Evolutionary conservation across 2,329 filamentous ascomycete genomes (phyloP), one percentile per base, ranked within the genome.

Genomic region (Tolypocladium sp.): DNA sequence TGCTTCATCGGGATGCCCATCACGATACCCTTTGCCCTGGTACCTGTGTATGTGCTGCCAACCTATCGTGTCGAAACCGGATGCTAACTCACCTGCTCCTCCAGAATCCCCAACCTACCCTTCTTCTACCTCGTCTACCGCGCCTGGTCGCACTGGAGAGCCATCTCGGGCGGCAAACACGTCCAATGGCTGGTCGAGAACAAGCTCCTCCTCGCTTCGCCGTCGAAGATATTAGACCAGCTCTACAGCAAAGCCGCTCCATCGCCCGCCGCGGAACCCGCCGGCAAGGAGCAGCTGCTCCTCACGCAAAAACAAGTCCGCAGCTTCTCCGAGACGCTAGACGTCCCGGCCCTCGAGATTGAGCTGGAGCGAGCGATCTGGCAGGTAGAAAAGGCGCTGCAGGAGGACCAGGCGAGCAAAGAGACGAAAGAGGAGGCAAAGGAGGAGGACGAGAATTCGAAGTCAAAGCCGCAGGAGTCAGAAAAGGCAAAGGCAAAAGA

Each of bases 101-200:
- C 51, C 15, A 95, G 91, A 62, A 82, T 97, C 63, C 92, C 93
- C 41, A 97, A 99, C 71, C 79, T 99, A 15, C 94, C 94, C 22
- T 97, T 97, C 79, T 97, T 97, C 79, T 99, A 97, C 73, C 83
- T 97, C 46, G 85, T 84, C 22, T 99, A 95, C 77, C 84, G 94
- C 63, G 89, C 91, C 33, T 97, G 90, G 88, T 95, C 90, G 25
- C 91, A 96, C 74, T 96, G 90, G 85, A 84, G 88, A 76, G 94
- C 94, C 57, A 77, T 96, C 58, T 84, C 85, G 42, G 94, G 94
- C 58, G 92, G 91, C 25, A 89, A 86, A 67, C 90, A 97, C 71
- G 77, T 97, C 40, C 84, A 93, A 64, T 94, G 91, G 72, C 82
- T 99, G 15, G 74, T 93, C 46, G 77, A 89, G 59, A 87, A 92